These are phyloP conservation scores for Dichotomocladium elegans DNA, from an alignment of 371 early-diverging fungal species.

Conservation along the genomic window DNA sequence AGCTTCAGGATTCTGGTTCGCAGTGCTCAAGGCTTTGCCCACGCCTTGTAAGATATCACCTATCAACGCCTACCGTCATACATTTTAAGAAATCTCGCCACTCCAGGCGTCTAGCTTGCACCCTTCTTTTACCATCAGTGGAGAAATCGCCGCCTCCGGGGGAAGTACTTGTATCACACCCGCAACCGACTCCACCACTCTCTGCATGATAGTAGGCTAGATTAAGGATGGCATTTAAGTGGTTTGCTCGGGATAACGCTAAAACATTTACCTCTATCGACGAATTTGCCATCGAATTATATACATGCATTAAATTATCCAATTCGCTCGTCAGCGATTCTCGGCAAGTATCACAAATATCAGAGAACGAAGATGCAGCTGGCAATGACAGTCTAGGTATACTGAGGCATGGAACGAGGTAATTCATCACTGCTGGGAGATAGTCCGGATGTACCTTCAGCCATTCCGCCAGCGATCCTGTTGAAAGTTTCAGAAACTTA, in stretches of 20 bases:
- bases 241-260: background rate
- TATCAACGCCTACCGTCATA: conserved; percentile 28
- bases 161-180: conserved; percentile 65
- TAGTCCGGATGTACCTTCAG: conserved; percentile 61
- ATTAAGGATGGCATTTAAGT: background rate
- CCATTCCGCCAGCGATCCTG: conserved; percentile 75
- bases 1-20: conserved; percentile 10
- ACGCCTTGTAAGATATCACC: conserved; percentile 41
- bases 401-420: conserved; percentile 62
- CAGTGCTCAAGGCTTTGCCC: conserved; percentile 17
- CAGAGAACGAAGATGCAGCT: conserved; percentile 68
- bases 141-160: conserved; percentile 49
- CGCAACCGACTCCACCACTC: conserved; percentile 69
- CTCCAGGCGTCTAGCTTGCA: no score
- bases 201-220: conserved; percentile 58
- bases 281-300: conserved; percentile 40
- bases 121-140: conserved; percentile 53
- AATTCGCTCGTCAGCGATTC: conserved; percentile 59
- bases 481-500: no score
- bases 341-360: conserved; percentile 75
- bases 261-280: conserved; percentile 4
- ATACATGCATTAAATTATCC: conserved; percentile 58
- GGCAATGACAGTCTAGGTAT: conserved; percentile 53
- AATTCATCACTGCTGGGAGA: conserved; percentile 57
- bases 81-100: background rate